Evolutionary conservation across 306 rosid species (phyloP).

Genomic region (Mimosa bimucronata): DNA sequence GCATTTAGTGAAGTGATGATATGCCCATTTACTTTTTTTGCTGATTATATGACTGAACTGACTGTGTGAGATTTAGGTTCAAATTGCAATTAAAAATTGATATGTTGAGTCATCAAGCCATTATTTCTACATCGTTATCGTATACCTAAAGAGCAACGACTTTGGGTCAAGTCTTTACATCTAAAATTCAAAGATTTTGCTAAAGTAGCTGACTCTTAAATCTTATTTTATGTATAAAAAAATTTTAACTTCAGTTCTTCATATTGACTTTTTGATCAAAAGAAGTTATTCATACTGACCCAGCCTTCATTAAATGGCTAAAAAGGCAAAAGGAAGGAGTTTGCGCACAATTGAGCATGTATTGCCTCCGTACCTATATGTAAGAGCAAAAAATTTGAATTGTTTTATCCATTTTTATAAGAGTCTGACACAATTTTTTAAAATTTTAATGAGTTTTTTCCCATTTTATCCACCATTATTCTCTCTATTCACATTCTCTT

Average conservation of each 20-base stretch:
- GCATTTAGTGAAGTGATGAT: neutral
- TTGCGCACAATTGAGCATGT: no score
- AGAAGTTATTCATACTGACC: neutral
- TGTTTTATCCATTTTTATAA: no score
- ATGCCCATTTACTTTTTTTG: neutral
- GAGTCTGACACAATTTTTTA: no score
- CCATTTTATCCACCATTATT: no score
- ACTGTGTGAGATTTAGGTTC: neutral
- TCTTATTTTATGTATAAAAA: neutral
- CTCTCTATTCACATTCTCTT: no score
- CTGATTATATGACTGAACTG: neutral
- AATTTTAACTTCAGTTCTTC: neutral
- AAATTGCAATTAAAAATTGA: neutral
- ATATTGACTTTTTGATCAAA: neutral
- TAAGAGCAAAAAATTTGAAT: no score
- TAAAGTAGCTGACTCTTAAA: neutral
- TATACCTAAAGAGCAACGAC: neutral
- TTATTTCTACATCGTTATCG: neutral
- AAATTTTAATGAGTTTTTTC: no score
- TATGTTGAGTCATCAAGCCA: neutral
- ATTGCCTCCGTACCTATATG: no score
- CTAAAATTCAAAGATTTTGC: neutral
- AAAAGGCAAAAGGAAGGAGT: neutral
- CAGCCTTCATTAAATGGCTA: neutral
- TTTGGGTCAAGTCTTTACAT: neutral